phyloP scores from a whole-genome alignment of 208 protist genomes.

The Naegleria lovaniensis region DNA sequence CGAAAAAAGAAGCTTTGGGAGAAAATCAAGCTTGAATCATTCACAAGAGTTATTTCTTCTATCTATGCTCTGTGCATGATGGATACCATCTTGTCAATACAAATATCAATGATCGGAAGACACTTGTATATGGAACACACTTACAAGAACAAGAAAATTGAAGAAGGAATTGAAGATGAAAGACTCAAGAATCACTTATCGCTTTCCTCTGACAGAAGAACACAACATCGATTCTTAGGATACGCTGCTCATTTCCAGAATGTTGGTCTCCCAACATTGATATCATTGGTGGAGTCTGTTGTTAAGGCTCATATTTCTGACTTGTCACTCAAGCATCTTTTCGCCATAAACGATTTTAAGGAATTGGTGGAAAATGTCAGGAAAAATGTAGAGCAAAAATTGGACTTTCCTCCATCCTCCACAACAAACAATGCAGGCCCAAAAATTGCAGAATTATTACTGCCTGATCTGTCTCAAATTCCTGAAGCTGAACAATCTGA shows the following conservation, averaged over 20 bases:
- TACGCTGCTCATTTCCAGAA: not conserved
- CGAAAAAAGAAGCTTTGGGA: not conserved
- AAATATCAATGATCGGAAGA: not conserved
- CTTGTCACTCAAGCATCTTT: not conserved
- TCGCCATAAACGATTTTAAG: not conserved
- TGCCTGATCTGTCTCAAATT: not conserved
- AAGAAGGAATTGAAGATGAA: slow-evolving; percentile 15
- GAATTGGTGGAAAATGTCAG: not conserved
- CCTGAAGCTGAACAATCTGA: not conserved
- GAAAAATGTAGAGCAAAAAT: not conserved
- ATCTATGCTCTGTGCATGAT: not conserved
- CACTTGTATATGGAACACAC: slow-evolving; percentile 13
- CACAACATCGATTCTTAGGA: not conserved
- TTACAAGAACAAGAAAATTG: not conserved
- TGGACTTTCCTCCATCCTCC: not conserved
- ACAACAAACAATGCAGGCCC: not conserved
- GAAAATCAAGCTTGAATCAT: not conserved
- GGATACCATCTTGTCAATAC: not conserved
- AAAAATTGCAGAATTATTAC: not conserved
- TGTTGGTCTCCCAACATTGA: not conserved
- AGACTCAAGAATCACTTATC: not conserved
- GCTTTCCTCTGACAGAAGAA: not conserved
- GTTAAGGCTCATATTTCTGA: not conserved
- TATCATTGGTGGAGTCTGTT: not conserved
- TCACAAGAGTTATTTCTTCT: not conserved